Evolutionary conservation across 208 protist genomes (phyloP).

Genomic region (Trypanosoma theileri): DNA sequence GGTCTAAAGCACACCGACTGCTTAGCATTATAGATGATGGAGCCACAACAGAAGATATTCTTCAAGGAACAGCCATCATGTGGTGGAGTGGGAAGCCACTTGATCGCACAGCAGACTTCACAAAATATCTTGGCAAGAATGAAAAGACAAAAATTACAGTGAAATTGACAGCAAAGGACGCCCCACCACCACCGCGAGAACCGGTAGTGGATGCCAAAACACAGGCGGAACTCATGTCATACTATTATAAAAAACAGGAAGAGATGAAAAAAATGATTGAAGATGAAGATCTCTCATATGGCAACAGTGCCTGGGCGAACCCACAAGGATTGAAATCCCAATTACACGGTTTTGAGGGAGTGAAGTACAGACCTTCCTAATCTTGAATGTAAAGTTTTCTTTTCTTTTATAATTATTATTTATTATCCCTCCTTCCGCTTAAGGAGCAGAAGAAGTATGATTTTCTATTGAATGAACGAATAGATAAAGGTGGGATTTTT

Average conservation of each 20-base stretch:
- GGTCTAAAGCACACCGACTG: constrained; percentile 79
- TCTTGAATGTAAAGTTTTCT: not conserved
- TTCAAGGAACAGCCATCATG: constrained; percentile 64
- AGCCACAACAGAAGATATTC: constrained; percentile 75
- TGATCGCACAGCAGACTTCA: constrained; percentile 62
- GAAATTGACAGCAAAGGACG: constrained; percentile 79
- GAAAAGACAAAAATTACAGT: constrained; percentile 94
- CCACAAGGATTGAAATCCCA: constrained; percentile 86
- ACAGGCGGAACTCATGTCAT: constrained; percentile 91
- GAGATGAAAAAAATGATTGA: constrained; percentile 92
- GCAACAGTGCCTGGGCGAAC: constrained; percentile 91
- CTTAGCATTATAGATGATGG: constrained; percentile 86
- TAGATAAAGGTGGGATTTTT: too few species aligned
- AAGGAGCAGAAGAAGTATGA: too few species aligned
- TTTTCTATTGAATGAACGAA: too few species aligned
- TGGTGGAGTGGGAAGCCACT: constrained; percentile 92
- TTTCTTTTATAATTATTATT: constrained; percentile 10
- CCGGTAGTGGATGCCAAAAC: constrained; percentile 73
- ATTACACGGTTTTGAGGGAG: constrained; percentile 75
- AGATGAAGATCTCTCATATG: constrained; percentile 88
- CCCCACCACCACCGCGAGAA: constrained; percentile 78
- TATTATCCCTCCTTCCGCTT: not conserved
- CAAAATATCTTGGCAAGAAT: constrained; percentile 91
- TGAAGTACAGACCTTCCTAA: constrained; percentile 52
- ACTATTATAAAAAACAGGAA: constrained; percentile 92